These are phyloP conservation scores for Eimeria acervulina DNA, from an alignment of 169 alveolate species.

Conservation along the genomic window DNA sequence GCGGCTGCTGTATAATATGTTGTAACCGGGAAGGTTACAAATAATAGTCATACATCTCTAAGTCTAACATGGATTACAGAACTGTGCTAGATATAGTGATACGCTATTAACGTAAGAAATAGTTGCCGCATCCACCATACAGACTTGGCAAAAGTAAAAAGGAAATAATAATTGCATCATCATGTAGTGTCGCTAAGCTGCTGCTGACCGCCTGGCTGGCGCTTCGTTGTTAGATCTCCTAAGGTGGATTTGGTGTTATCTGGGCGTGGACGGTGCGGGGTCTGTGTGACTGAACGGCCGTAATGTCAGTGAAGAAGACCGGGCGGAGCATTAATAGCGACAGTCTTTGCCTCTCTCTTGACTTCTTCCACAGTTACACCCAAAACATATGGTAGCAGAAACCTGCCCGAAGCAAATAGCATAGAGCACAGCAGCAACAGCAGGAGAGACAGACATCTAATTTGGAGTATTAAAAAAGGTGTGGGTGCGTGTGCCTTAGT, in stretches of 20 bases:
- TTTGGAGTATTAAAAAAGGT: background rate
- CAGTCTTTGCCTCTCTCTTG: background rate
- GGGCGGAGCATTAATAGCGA: slow-evolving; percentile 37
- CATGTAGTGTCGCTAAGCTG: too few species aligned
- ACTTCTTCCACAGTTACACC: slow-evolving; percentile 30
- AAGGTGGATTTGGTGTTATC: background rate
- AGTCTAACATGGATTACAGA: too few species aligned
- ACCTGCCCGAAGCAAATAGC: background rate
- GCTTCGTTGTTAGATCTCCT: background rate
- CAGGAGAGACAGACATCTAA: background rate
- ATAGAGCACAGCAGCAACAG: slow-evolving; percentile 22
- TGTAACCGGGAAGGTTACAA: too few species aligned
- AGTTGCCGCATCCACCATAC: too few species aligned
- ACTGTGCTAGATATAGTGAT: too few species aligned
- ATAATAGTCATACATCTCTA: too few species aligned
- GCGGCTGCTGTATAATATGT: background rate
- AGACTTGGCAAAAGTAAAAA: too few species aligned
- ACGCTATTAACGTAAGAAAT: too few species aligned
- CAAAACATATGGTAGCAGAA: background rate
- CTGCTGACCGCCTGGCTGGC: background rate
- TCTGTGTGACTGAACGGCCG: background rate
- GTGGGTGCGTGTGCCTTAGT: background rate
- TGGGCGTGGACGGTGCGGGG: background rate
- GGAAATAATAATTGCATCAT: too few species aligned
- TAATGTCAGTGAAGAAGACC: slow-evolving; percentile 12